A percentile compares a stretch with the other conserved stretches of the same genome.
phyloP scores from a whole-genome alignment of 495 filamentous ascomycete species.

The Eremomyces bilateralis region DNA sequence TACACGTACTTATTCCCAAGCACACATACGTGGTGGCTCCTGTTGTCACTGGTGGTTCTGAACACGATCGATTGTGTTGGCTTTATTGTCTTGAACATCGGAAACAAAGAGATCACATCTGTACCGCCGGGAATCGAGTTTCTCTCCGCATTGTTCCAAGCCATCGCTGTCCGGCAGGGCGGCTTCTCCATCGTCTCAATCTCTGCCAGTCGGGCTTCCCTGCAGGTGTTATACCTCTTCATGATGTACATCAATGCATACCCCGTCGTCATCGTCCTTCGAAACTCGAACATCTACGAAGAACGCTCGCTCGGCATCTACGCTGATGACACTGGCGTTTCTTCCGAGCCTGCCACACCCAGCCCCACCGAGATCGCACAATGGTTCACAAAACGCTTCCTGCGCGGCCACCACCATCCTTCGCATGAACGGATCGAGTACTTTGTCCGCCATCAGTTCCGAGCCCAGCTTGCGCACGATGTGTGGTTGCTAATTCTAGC shows the following conservation, averaged over 20 bases:
- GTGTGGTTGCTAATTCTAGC: slow-evolving; percentile 69
- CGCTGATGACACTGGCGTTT: slow-evolving; percentile 23
- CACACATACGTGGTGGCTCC: slow-evolving; percentile 59
- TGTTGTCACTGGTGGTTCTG: slow-evolving; percentile 45
- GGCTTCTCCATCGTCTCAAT: slow-evolving; percentile 72
- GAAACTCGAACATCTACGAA: slow-evolving; percentile 24
- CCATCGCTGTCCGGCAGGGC: slow-evolving; percentile 56
- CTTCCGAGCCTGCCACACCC: no score
- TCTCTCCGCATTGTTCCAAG: slow-evolving; percentile 69
- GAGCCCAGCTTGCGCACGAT: slow-evolving; percentile 67
- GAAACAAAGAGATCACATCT: slow-evolving; percentile 36
- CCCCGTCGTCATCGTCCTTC: slow-evolving; percentile 37
- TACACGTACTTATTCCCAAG: slow-evolving; percentile 71
- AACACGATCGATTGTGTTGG: slow-evolving; percentile 66
- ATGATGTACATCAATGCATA: slow-evolving; percentile 73
- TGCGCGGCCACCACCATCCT: slow-evolving; percentile 5
- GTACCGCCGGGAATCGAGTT: slow-evolving; percentile 37
- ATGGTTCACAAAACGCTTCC: slow-evolving; percentile 7
- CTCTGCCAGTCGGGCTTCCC: slow-evolving; percentile 40
- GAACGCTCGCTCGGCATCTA: slow-evolving; percentile 53
- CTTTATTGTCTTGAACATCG: slow-evolving; percentile 62
- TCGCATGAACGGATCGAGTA: slow-evolving; percentile 17
- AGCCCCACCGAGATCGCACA: slow-evolving; percentile 12
- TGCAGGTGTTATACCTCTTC: slow-evolving; percentile 66
- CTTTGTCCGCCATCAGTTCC: slow-evolving; percentile 48